These are phyloP conservation scores for Purpureocillium lavendulum DNA, from an alignment of 2,329 filamentous ascomycete species.

Conservation along the genomic window DNA sequence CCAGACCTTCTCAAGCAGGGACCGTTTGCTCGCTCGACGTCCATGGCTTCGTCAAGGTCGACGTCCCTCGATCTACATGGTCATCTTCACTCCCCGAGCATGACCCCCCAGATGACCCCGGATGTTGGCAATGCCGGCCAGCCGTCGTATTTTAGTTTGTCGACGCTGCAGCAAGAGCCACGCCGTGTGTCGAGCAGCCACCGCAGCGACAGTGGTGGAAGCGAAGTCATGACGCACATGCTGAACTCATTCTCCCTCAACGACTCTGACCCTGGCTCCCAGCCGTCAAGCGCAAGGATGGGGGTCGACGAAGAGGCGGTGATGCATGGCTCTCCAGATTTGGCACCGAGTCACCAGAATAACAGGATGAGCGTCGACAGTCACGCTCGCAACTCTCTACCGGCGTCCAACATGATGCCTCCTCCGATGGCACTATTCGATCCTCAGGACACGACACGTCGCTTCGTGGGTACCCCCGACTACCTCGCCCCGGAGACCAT, in stretches of 20 bases:
- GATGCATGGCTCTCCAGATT: slow-evolving; percentile 67
- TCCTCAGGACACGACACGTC: slow-evolving; percentile 83
- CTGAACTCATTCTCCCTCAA: slow-evolving; percentile 71
- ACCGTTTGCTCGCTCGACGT: slow-evolving; percentile 78
- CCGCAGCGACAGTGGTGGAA: slow-evolving; percentile 87
- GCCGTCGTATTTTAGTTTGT: slow-evolving; percentile 86
- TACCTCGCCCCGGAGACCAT: slow-evolving; percentile 97
- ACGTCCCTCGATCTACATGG: slow-evolving; percentile 85
- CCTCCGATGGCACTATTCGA: slow-evolving; percentile 94
- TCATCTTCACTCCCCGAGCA: slow-evolving; percentile 63
- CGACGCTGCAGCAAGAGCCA: slow-evolving; percentile 48
- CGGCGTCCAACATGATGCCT: slow-evolving; percentile 64
- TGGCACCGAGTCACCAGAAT: slow-evolving; percentile 38
- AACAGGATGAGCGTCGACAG: slow-evolving; percentile 23
- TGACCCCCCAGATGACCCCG: slow-evolving; percentile 82
- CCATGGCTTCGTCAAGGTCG: slow-evolving; percentile 82
- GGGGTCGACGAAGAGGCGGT: slow-evolving; percentile 71
- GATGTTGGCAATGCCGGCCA: slow-evolving; percentile 58
- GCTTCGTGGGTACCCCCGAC: slow-evolving; percentile 94
- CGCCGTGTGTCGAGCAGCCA: slow-evolving; percentile 64
- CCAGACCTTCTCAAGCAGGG: slow-evolving; percentile 90
- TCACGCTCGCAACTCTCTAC: slow-evolving; percentile 22
- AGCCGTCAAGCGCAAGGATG: slow-evolving; percentile 41
- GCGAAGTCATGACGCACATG: slow-evolving; percentile 76
- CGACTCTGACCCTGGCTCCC: slow-evolving; percentile 40